Evolutionary conservation across 225 moss, liverwort and hornwort genomes (phyloP), one percentile per base, ranked within the genome.

Genomic region (Pseudoscleropodium purum): DNA sequence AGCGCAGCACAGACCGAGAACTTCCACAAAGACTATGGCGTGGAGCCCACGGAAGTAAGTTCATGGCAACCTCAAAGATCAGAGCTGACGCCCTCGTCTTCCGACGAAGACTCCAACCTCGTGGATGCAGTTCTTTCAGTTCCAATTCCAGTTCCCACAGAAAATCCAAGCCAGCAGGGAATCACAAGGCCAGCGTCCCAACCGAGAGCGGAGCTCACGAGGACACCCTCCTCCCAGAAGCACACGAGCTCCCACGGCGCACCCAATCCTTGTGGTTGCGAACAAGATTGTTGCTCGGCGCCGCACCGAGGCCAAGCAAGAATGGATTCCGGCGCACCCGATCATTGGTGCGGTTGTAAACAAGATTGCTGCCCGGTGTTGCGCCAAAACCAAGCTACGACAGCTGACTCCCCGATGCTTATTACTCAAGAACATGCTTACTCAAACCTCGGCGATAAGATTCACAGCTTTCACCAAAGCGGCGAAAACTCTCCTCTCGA

Each of bases 61-160:
- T 66, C 39, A 51, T 89, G 87, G 91, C 87, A 83, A 60, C 88
- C 83, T 34, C 87, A 86, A 43, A 75, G 91, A 43, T 39, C 88
- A 2, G 89, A 92, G 75, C 87, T 92, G 18, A 91, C 91, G 25
- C 79, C 92, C 36, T 90, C 91, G 24, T 87, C 89, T 43, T 89
- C 88, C 41, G 88, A 88, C 34, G 91, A 92, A 65, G 88, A 88
- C 21, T 91, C 85, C 12, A 82, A 79, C 41, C 68, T 85, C 79
- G 62, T 52, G 41, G 85, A 62, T 27, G 79, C 80, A 54, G 66
- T 45, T 31, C 64, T 21, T 31, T 33, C 82, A 34, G 45, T 45
- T 63, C 33, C 82, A 49, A 36, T 83, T 49, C 43, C 75, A 73
- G 8, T 81, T 64, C 56, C 37, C 51, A 30, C 57, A 62, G 64